Base-by-base conservation (phyloP, 2,329 filamentous ascomycete genomes). In the Xylariaceae sp. region DNA sequence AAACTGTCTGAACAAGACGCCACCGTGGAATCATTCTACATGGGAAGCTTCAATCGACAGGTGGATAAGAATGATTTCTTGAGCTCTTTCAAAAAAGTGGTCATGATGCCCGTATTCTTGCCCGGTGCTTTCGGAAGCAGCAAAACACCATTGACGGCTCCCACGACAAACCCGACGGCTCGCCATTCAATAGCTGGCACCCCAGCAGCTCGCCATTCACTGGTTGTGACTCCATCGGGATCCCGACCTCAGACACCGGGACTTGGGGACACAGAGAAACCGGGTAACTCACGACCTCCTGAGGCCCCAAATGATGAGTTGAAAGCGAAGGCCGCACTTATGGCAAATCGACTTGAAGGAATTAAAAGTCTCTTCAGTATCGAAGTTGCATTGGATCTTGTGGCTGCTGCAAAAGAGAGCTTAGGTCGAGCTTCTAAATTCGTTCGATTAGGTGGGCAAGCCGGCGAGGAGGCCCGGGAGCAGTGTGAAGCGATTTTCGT, bases 81-180 rank as follows among this genome's bases (percentile, higher is more conserved):
- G 58, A 94, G 86, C 45, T 96, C 91, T 0, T 99, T 99, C 77
- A 96, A 91, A 68, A 97, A 97, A 71, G 94, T 99, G 6, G 89
- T 99, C 61, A 96, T 99, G 91, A 95, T 96, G 85, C 94, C 94
- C 2, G 92, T 99, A 47, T 95, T 91, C 6, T 76, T 97, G 3
- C 89, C 90, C 1, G 51, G 37, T 37, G 85, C 79, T 52, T 89
- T 84, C 66, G 78, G 73, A 57, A 72, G 71, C 37, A 68, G 65
- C 47, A 78, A 74, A 51, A 67, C 74, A 0, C 56, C 70, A 6
- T 52, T 60, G 59, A 39, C 67, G 27, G 49, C 64, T 29, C 49
- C 67, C 49, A 50, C 65, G 35, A 70, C 70, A 52, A 66, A 69
- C 47, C 56, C 67, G 55, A 61, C 63, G 6, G 53, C 66, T 29